These are phyloP conservation scores for Leccinum brunneo-olivaceum DNA, from an alignment of 1,284 basidiomycete species.

Conservation along the genomic window DNA sequence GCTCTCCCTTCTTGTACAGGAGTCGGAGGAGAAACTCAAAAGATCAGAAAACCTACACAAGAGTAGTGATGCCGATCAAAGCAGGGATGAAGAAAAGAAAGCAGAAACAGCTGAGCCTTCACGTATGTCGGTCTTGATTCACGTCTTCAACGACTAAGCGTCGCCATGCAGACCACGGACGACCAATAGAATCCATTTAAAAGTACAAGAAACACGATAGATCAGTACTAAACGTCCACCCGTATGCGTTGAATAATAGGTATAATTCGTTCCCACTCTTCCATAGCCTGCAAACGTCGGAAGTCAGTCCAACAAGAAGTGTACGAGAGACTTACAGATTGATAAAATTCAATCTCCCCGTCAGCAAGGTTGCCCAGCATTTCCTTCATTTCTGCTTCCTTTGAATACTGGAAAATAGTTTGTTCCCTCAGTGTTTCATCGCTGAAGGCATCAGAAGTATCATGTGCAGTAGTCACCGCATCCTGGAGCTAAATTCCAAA, in stretches of 20 bases:
- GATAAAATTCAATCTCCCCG: slow-evolving; percentile 92
- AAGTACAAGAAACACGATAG: slow-evolving; percentile 12
- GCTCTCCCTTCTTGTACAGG: slow-evolving; percentile 74
- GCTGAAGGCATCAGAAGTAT: slow-evolving; percentile 93
- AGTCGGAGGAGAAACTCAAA: slow-evolving; percentile 61
- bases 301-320: slow-evolving; percentile 6
- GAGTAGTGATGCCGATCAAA: slow-evolving; percentile 8
- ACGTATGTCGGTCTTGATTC: neutral
- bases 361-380: slow-evolving; percentile 85
- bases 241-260: slow-evolving; percentile 81
- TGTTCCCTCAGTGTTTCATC: slow-evolving; percentile 91
- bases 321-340: slow-evolving; percentile 47
- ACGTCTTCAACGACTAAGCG: neutral
- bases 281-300: slow-evolving; percentile 57
- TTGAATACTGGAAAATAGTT: slow-evolving; percentile 81
- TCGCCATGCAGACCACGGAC: slow-evolving; percentile 4
- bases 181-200: slow-evolving; percentile 5
- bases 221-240: slow-evolving; percentile 63
- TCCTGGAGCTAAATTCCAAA: slow-evolving; percentile 76
- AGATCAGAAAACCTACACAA: slow-evolving; percentile 19
- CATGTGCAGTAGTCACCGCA: slow-evolving; percentile 90
- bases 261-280: slow-evolving; percentile 90
- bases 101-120: slow-evolving; percentile 3
- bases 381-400: slow-evolving; percentile 94
- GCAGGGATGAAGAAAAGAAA: slow-evolving; percentile 31